Evolutionary conservation across 2,329 filamentous ascomycete genomes (phyloP).

Genomic region (Trichoderma pleuroti): DNA sequence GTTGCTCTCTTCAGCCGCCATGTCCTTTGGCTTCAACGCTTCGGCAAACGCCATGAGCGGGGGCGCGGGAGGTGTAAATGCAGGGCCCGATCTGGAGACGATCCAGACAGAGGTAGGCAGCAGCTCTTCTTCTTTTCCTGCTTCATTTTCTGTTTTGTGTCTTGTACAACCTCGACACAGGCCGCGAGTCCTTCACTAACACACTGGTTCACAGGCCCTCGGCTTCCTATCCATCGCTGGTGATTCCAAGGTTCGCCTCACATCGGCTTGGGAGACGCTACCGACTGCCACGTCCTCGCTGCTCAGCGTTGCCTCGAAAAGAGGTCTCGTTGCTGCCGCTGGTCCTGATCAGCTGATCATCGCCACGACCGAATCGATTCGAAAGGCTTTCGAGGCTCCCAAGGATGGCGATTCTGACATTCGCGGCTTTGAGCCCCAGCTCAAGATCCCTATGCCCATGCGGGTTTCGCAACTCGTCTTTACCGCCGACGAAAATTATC

Average conservation of each 20-base stretch:
- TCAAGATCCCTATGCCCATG: conserved; percentile 67
- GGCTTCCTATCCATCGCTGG: conserved; percentile 78
- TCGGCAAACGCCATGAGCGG: conserved; percentile 43
- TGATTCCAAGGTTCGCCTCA: conserved; percentile 78
- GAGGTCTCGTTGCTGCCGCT: conserved; percentile 81
- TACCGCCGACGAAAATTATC: conserved; percentile 79
- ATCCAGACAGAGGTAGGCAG: conserved; percentile 71
- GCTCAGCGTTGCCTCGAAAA: conserved; percentile 74
- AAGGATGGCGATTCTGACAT: conserved; percentile 61
- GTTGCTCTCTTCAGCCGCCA: conserved; percentile 31
- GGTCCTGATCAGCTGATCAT: conserved; percentile 76
- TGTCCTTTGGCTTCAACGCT: conserved; percentile 64
- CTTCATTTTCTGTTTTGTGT: background rate
- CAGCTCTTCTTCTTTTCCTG: background rate
- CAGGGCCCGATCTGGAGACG: conserved; percentile 67
- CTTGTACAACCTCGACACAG: background rate
- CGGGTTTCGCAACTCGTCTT: conserved; percentile 87
- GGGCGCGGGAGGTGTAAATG: conserved; percentile 36
- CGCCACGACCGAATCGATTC: conserved; percentile 71
- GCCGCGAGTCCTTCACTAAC: background rate
- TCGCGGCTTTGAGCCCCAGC: conserved; percentile 68
- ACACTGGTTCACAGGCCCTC: conserved; percentile 50
- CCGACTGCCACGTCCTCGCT: conserved; percentile 78
- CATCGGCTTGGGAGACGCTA: conserved; percentile 71
- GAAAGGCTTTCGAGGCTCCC: conserved; percentile 65